Base-by-base conservation (phyloP, 805 yeast species). In the Wickerhamiella domercqiae region DNA sequence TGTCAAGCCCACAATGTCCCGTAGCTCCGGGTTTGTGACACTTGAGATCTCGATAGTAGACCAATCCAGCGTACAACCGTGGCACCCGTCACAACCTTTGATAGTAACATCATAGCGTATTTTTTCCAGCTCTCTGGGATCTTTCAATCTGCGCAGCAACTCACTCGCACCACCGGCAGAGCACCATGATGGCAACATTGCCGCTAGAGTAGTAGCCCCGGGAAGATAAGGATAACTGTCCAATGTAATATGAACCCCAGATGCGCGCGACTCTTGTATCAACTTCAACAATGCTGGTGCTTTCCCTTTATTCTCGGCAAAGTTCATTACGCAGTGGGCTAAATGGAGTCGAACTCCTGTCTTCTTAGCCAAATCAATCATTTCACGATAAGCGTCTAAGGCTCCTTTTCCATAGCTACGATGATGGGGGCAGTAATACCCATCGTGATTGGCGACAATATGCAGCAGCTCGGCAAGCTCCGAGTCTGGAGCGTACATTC, bases 391-490 rank as follows among this genome's bases (percentile, higher is more conserved):
- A 3, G 46, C 46, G n/a, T 28, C 32, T 24, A 42, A 29, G 5
- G 46, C 46, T 11, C 46, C 46, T 32, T 37, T 37, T 3, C 46
- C 46, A 25, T 42, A 42, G 40, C 46, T 42, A 11, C 46, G 43
- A 34, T 42, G 46, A 30, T 42, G 46, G n/a, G 46, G 46, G 24
- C 43, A 32, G 39, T 32, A 42, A 32, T 42, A 42, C 1, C 46
- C 46, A 16, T 32, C 39, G 32, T 21, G 29, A 19, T 35, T 29
- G 4, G 28, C 32, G 4, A 42, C 46, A 13, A 37, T 29, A 3
- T 34, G 32, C 21, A 42, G 35, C 9, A 42, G 39, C 31, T 36
- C 39, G 11, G 46, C 46, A 13, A 42, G 44, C 36, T 42, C 46
- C 1, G 46, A 42, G 34, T 42, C 40, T 2, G 39, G 34, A 3